Evolutionary conservation across 179 eudicot genomes (phyloP).

Genomic region (Camellia oleifera): DNA sequence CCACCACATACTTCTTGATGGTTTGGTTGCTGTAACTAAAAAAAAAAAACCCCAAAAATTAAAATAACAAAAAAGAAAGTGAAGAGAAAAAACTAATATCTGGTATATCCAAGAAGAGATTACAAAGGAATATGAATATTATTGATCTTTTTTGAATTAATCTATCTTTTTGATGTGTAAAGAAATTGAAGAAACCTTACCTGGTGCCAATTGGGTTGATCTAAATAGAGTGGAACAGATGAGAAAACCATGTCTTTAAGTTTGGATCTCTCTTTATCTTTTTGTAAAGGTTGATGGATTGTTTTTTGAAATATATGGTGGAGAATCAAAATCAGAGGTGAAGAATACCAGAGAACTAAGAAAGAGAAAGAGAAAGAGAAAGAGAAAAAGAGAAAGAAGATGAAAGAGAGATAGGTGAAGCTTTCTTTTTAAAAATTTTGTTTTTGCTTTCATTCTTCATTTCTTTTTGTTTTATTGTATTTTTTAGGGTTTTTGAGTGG

Average conservation of each 20-base stretch:
- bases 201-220: conserved; percentile 92
- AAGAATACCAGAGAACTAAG: conserved; percentile 20
- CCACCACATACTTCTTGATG: conserved; percentile 32
- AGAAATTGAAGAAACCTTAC: conserved; percentile 33
- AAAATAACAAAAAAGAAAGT: neutral
- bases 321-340: conserved; percentile 45
- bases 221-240: conserved; percentile 69
- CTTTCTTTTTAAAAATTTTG: neutral
- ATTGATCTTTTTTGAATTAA: conserved; percentile 17
- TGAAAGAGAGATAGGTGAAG: conserved; percentile 19
- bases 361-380: conserved; percentile 25
- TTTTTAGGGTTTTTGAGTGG: conserved; percentile 14
- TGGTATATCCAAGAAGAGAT: conserved; percentile 40
- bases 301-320: conserved; percentile 49
- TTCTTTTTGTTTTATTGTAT: conserved; percentile 18
- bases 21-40: conserved; percentile 38
- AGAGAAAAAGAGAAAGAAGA: conserved; percentile 32
- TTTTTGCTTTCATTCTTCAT: conserved; percentile 3
- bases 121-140: conserved; percentile 36
- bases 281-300: conserved; percentile 54
- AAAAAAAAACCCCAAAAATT: neutral
- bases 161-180: conserved; percentile 19
- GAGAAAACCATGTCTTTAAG: conserved; percentile 56
- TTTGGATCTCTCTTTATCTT: conserved; percentile 32
- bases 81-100: neutral